Evolutionary conservation across 2,329 filamentous ascomycete species (phyloP).

Genomic region (Ramularia endophylla): DNA sequence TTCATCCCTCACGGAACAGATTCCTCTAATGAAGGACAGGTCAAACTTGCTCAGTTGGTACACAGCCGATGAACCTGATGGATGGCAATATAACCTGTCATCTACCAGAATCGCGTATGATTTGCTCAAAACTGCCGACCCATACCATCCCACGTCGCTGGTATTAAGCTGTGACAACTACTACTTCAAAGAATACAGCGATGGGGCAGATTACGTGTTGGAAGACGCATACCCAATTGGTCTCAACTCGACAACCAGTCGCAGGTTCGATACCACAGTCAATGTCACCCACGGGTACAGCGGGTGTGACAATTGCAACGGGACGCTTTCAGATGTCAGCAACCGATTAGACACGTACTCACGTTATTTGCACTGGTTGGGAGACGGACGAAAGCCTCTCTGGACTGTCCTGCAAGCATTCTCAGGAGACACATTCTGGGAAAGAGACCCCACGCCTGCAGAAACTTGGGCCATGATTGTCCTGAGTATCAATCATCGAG

Average conservation of each 20-base stretch:
- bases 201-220: slow-evolving; percentile 54
- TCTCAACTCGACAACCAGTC: slow-evolving; percentile 50
- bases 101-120: slow-evolving; percentile 40
- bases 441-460: slow-evolving; percentile 37
- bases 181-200: slow-evolving; percentile 51
- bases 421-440: slow-evolving; percentile 44
- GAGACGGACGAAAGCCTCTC: slow-evolving; percentile 35
- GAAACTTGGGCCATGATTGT: slow-evolving; percentile 46
- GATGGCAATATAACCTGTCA: slow-evolving; percentile 50
- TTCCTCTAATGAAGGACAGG: slow-evolving; percentile 31
- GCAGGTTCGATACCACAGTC: slow-evolving; percentile 50
- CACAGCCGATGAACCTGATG: slow-evolving; percentile 51
- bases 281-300: slow-evolving; percentile 57
- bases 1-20: slow-evolving; percentile 33
- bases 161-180: slow-evolving; percentile 59
- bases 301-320: slow-evolving; percentile 56
- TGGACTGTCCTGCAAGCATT: slow-evolving; percentile 50
- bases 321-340: slow-evolving; percentile 49
- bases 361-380: slow-evolving; percentile 38
- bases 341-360: slow-evolving; percentile 38
- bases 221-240: slow-evolving; percentile 56
- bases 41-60: slow-evolving; percentile 43
- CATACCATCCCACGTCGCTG: slow-evolving; percentile 56
- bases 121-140: slow-evolving; percentile 47
- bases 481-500: slow-evolving; percentile 45